Percentiles rank a stretch among this genome's conserved stretches.
phyloP scores from a whole-genome alignment of 2,329 filamentous ascomycete species.

The Thelonectria olida region DNA sequence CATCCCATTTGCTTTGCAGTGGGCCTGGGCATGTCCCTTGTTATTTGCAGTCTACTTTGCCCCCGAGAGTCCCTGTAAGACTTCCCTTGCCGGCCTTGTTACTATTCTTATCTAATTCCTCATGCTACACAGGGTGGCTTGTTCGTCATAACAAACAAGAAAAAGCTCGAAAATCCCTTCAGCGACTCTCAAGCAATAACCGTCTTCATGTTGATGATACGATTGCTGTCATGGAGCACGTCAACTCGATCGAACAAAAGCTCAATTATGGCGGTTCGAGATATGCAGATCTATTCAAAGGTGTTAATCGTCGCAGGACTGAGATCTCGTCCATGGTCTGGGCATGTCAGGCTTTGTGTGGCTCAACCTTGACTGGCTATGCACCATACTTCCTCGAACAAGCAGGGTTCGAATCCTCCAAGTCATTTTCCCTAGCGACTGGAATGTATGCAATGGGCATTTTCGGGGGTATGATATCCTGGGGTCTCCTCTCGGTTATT shows the following conservation, averaged over 20 bases:
- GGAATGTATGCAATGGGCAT: slow-evolving; percentile 60
- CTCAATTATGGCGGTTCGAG: slow-evolving; percentile 20
- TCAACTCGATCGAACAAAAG: slow-evolving; percentile 21
- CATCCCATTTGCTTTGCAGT: slow-evolving; percentile 11
- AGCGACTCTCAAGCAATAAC: slow-evolving; percentile 3
- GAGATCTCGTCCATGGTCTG: slow-evolving; percentile 49
- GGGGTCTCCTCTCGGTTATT: slow-evolving; percentile 43
- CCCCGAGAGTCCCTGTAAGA: slow-evolving; percentile 1
- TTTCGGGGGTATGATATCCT: slow-evolving; percentile 72
- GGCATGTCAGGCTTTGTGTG: slow-evolving; percentile 48
- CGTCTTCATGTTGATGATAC: slow-evolving; percentile 21
- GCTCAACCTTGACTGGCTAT: slow-evolving; percentile 47
- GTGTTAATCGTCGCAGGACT: slow-evolving; percentile 53
- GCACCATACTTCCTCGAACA: slow-evolving; percentile 55
- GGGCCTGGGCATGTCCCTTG: slow-evolving; percentile 6
- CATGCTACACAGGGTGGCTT: slow-evolving; percentile 7
- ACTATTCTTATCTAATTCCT: no score
- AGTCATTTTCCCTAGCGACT: not conserved
- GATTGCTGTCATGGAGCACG: slow-evolving; percentile 25
- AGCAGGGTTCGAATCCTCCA: slow-evolving; percentile 44
- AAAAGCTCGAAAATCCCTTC: slow-evolving; percentile 1
- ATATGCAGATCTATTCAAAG: slow-evolving; percentile 56
- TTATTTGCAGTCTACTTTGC: slow-evolving; percentile 6
- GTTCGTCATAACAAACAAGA: not conserved
- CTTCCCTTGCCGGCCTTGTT: no score